phyloP scores from a whole-genome alignment of 495 filamentous ascomycete species.

The Aspergillus avenaceus region DNA sequence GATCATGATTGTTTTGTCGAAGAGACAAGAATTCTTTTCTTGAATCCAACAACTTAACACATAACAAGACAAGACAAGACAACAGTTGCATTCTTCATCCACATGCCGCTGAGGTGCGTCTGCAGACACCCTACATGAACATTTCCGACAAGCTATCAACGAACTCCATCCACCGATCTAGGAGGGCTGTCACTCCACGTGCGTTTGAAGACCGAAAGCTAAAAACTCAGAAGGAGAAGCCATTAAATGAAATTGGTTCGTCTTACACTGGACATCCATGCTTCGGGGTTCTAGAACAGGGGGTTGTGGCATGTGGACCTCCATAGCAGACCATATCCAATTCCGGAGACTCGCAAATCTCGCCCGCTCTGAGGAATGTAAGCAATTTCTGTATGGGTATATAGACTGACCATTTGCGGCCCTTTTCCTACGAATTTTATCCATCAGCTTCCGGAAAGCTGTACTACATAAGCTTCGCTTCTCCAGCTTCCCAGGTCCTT shows the following conservation, averaged over 20 bases:
- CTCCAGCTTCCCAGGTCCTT: not conserved
- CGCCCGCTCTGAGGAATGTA: not conserved
- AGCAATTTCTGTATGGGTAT: not conserved
- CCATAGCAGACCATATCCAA: not conserved
- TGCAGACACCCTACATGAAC: too few species aligned
- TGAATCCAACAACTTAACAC: too few species aligned
- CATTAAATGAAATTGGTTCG: not conserved
- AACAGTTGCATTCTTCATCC: too few species aligned
- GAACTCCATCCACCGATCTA: too few species aligned
- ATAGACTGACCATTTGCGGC: not conserved
- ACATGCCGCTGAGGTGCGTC: too few species aligned
- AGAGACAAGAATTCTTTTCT: too few species aligned
- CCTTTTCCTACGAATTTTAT: not conserved
- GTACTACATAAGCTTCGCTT: not conserved
- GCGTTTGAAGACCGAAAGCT: too few species aligned
- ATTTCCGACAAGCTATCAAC: too few species aligned
- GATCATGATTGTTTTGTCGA: too few species aligned
- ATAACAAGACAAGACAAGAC: too few species aligned
- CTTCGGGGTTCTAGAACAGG: not conserved
- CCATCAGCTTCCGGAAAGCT: constrained; percentile 7
- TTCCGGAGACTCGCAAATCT: not conserved
- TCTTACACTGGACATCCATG: not conserved
- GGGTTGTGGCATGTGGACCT: not conserved
- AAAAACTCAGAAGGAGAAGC: too few species aligned
- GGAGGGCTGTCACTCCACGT: too few species aligned